phyloP scores from a whole-genome alignment of 2,329 filamentous ascomycete genomes.

The Teratosphaeriaceae sp. region DNA sequence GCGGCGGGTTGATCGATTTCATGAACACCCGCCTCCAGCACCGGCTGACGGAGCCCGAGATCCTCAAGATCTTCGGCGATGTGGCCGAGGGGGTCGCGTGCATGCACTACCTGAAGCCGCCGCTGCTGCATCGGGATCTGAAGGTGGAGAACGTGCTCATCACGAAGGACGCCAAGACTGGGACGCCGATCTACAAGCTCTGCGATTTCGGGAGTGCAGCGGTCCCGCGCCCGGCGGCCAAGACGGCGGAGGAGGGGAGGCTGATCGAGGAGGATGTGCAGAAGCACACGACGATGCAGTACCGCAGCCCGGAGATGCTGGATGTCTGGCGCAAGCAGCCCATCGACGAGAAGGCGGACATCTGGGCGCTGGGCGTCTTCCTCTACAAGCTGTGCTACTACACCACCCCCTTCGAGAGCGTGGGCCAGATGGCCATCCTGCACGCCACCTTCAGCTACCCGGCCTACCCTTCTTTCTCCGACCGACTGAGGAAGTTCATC shows the following conservation, averaged over 20 bases:
- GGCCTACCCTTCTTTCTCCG: constrained; percentile 80
- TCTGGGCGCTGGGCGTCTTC: constrained; percentile 92
- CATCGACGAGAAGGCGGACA: constrained; percentile 97
- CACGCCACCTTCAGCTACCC: constrained; percentile 95
- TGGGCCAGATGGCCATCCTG: constrained; percentile 92
- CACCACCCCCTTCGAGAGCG: constrained; percentile 96
- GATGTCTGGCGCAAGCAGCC: constrained; percentile 95
- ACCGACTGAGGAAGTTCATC: constrained; percentile 82
- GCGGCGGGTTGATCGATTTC: constrained; percentile 94
- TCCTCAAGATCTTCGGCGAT: constrained; percentile 93
- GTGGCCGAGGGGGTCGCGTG: constrained; percentile 94
- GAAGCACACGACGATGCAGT: constrained; percentile 94
- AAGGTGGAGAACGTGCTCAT: constrained; percentile 99
- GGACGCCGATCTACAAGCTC: constrained; percentile 78
- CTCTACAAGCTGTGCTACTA: constrained; percentile 99
- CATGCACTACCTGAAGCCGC: constrained; percentile 97
- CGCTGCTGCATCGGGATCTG: constrained; percentile 84
- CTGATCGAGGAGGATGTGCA: constrained; percentile 96
- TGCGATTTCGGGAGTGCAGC: constrained; percentile 97
- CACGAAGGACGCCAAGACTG: constrained; percentile 46
- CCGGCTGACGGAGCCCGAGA: constrained; percentile 93
- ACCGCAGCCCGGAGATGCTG: constrained; percentile 97
- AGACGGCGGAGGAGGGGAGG: constrained; percentile 79
- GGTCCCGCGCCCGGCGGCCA: constrained; percentile 73
- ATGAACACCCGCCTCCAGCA: constrained; percentile 99